Evolutionary conservation across 2,329 filamentous ascomycete genomes (phyloP), one percentile per base, ranked within the genome.

Genomic region (Dryadomyces quercus-mongolicae): DNA sequence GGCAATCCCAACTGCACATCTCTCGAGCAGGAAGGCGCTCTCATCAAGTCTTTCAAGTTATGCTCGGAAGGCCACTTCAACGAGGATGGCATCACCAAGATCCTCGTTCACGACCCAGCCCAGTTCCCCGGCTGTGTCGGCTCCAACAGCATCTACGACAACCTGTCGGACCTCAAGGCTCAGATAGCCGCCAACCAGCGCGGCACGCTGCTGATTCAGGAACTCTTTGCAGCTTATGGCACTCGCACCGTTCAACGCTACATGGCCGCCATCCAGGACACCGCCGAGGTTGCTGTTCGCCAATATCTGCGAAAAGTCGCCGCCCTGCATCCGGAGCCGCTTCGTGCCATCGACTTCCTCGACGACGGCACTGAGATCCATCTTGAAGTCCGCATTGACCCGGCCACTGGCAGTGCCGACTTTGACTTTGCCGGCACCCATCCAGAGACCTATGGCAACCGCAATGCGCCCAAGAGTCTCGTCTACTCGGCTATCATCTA

Each of bases 41-140:
- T 78, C 1, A 83, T 85, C 61, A 78, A 80, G 61, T 78, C 76
- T 2, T 78, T 82, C 61, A 80, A 91, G 68, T 74, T 94, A 1
- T 86, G 93, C 2, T 84, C 80, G 12, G 80, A 86, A 60, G 87
- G 88, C 9, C 73, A 79, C 15, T 92, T 94, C 69, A 81, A 93
- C 61, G 89, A 94, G 64, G 75, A 84, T 57, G 76, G 85, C 5
- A 70, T 88, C 0, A 6, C 16, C 57, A 66, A 85, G 5, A 68
- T 89, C 34, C 72, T 84, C 44, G 74, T 80, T 21, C 81, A 86
- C 59, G 85, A 84, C 2, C 78, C 85, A 0, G 81, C 82, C 0
- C 73, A 82, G 60, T 81, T 84, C 60, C 77, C 78, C 2, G 85
- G 81, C 2, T 88, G 85, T 65, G 81, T 77, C 51, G 85, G 85